These are phyloP conservation scores for Cavenderia fasciculata DNA, from an alignment of 78 protist species.

Conservation along the genomic window DNA sequence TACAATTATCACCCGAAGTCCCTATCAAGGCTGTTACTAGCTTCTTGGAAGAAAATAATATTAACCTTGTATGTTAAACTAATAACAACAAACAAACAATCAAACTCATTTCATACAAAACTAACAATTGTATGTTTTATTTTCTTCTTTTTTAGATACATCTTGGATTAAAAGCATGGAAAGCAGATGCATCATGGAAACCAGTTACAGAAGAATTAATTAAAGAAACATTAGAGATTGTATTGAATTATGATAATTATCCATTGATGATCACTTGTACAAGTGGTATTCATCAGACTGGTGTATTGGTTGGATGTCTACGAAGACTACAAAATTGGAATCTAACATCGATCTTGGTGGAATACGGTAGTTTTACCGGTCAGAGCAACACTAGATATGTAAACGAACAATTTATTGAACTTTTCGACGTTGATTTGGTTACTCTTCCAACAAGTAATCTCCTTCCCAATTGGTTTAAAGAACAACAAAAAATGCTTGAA, in stretches of 20 bases:
- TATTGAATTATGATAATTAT: conserved; percentile 77
- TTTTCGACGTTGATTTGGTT: conserved; percentile 96
- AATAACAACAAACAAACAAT: background rate
- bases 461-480: conserved; percentile 86
- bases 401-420: conserved; percentile 97
- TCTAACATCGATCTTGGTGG: conserved; percentile 84
- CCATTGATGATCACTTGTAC: conserved; percentile 90
- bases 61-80: conserved; percentile 66
- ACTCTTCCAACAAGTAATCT: conserved; percentile 82
- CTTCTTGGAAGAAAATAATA: conserved; percentile 79
- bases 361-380: conserved; percentile 77
- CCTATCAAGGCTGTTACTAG: conserved; percentile 81
- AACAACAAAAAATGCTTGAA: conserved; percentile 64
- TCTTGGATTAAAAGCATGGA: conserved; percentile 87
- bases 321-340: conserved; percentile 90
- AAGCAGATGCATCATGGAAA: conserved; percentile 84
- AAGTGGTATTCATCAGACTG: conserved; percentile 89
- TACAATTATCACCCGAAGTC: conserved; percentile 88
- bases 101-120: background rate
- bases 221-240: conserved; percentile 88
- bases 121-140: background rate
- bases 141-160: no score
- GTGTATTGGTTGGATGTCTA: conserved; percentile 90
- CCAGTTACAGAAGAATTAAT: conserved; percentile 87
- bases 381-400: conserved; percentile 80